These are phyloP conservation scores for Leccinum pachyderme DNA, from an alignment of 1,284 basidiomycete genomes.

Conservation along the genomic window DNA sequence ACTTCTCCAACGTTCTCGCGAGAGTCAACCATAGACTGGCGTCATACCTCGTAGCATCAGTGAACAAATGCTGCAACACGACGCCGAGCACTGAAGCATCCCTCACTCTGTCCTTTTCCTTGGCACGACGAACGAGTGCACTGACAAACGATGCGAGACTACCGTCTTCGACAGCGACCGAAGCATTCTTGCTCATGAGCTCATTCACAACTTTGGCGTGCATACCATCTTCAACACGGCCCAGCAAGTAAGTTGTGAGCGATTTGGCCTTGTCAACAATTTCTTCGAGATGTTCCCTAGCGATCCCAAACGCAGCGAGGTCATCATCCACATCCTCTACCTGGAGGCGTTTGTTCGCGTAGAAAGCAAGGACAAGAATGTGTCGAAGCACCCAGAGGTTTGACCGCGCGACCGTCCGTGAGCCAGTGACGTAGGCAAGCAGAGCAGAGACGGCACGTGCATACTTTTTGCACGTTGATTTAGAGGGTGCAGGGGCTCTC, in stretches of 20 bases:
- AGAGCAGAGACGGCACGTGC: conserved; percentile 64
- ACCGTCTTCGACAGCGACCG: conserved; percentile 24
- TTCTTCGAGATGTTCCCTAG: conserved; percentile 25
- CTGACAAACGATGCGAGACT: conserved; percentile 42
- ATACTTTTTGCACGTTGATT: conserved; percentile 58
- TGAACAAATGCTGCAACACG: conserved; percentile 60
- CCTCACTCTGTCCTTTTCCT: conserved; percentile 45
- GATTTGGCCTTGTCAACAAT: conserved; percentile 56
- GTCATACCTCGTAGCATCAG: conserved; percentile 60
- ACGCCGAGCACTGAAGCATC: conserved; percentile 58
- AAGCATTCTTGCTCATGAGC: conserved; percentile 30
- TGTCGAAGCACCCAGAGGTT: conserved; percentile 67
- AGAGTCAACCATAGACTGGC: conserved; percentile 76
- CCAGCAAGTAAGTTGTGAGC: conserved; percentile 66
- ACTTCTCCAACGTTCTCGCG: conserved; percentile 59
- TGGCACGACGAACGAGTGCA: conserved; percentile 39
- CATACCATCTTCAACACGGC: conserved; percentile 39
- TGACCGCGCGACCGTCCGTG: conserved; percentile 56
- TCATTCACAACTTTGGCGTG: conserved; percentile 19
- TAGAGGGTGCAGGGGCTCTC: conserved; percentile 28
- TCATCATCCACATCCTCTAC: conserved; percentile 49
- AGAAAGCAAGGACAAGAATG: conserved; percentile 55
- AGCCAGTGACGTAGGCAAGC: conserved; percentile 56
- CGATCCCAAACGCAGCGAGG: conserved; percentile 39
- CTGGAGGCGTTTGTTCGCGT: conserved; percentile 54